These are phyloP conservation scores for Paracoccidioides lutzii DNA, from an alignment of 2,329 filamentous ascomycete species.

Conservation along the genomic window DNA sequence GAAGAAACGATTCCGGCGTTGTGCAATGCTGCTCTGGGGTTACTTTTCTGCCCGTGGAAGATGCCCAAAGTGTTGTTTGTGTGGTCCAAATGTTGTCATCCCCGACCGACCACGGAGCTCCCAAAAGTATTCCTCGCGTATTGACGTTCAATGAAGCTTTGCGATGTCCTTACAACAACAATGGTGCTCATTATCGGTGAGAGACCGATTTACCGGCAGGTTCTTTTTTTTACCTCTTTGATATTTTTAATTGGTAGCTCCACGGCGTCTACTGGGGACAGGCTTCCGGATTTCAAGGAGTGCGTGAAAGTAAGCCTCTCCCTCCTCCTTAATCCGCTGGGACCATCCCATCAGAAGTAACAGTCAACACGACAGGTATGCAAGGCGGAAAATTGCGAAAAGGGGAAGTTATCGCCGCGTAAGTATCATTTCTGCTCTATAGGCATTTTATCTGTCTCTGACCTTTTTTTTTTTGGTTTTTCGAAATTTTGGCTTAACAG, in stretches of 20 bases:
- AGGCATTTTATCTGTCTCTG: conserved; percentile 11
- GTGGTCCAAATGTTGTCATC: background rate
- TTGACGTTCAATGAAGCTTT: background rate
- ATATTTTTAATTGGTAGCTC: conserved; percentile 26
- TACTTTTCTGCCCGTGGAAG: background rate
- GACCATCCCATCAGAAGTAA: conserved; percentile 1
- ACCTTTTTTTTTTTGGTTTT: conserved; percentile 6
- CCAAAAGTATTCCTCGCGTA: too few species aligned
- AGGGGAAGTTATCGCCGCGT: conserved; percentile 58
- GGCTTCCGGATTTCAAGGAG: conserved; percentile 71
- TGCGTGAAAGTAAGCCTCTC: conserved; percentile 61
- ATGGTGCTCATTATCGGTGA: conserved; percentile 8
- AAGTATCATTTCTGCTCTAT: conserved; percentile 25
- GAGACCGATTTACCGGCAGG: conserved; percentile 8
- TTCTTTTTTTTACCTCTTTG: conserved; percentile 22
- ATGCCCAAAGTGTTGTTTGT: background rate
- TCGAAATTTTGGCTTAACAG: conserved; percentile 34
- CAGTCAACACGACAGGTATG: conserved; percentile 50
- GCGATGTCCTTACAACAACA: background rate
- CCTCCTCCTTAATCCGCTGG: background rate
- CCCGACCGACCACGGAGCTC: background rate
- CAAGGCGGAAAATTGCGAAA: conserved; percentile 62
- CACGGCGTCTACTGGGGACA: conserved; percentile 68
- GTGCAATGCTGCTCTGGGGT: background rate
- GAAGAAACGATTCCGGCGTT: too few species aligned